Conservation (phyloP, 306 rosid species). For the Prinsepia uniflora region DNA sequence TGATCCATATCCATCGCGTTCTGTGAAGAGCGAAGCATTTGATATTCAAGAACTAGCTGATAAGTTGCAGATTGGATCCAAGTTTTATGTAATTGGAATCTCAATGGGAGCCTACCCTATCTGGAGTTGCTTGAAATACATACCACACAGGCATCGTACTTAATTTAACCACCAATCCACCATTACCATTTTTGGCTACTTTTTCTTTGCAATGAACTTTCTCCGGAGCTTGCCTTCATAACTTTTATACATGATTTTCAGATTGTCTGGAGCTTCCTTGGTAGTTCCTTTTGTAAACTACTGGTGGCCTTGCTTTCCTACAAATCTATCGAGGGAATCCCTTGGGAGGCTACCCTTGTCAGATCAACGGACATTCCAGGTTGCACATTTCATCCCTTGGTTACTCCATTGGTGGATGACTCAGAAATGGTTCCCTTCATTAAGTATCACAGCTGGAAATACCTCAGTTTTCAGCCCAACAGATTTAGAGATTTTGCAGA, state of each 20-base stretch:
- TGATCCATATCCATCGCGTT: conserved; percentile 70
- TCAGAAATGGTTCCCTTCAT: conserved; percentile 64
- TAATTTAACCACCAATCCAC: neutral
- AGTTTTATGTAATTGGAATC: conserved; percentile 59
- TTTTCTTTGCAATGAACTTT: neutral
- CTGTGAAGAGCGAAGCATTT: conserved; percentile 82
- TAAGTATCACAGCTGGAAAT: conserved; percentile 25
- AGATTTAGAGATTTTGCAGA: conserved; percentile 47
- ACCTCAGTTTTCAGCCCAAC: conserved; percentile 18
- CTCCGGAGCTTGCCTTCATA: neutral
- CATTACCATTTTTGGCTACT: neutral
- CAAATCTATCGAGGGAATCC: conserved; percentile 33
- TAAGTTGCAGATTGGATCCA: conserved; percentile 50
- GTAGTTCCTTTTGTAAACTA: conserved; percentile 67
- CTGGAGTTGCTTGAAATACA: conserved; percentile 77
- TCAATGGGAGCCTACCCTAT: conserved; percentile 63
- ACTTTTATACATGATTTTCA: conserved; percentile 28
- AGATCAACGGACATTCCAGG: conserved; percentile 42
- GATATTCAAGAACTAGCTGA: conserved; percentile 88
- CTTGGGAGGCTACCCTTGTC: conserved; percentile 32
- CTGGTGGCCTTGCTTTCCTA: conserved; percentile 69
- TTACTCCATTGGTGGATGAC: conserved; percentile 77
- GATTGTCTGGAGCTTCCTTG: conserved; percentile 68
- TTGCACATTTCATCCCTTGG: conserved; percentile 74
- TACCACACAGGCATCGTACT: conserved; percentile 62